Base-by-base conservation (phyloP, 202 grass and related monocot species). In the Elaeis oleifera region DNA sequence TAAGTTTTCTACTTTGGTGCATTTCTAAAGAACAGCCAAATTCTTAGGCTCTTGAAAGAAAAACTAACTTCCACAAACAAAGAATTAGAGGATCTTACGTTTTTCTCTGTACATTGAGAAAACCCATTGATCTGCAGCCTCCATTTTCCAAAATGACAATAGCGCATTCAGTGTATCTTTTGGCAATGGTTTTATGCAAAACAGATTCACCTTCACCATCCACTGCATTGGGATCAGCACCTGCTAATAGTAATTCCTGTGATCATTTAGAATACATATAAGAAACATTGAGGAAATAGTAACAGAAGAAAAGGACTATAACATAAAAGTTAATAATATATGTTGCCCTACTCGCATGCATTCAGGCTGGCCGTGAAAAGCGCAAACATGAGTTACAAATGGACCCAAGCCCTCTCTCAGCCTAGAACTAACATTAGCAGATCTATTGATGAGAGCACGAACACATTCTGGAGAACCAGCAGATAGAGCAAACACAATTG, bases 121-220 rank as follows among this genome's bases (percentile, higher is more conserved):
- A 74, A 75, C 80, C 64, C 94, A 99, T 99, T 63, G 94, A 92
- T 60, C 74, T 77, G 81, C 94, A 99, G 67, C 94, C 94, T 76
- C 94, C 94, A 82, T 99, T 84, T 79, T 92, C 94, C 72, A 99
- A 75, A 86, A 99, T 84, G 67, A 84, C 80, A 73, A 86, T 80
- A 80, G 94, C 84, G 84, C 94, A 99, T 56, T 99, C 94, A 32
- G 88, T 86, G 66, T 84, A 99, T 84, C 83, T 89, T 67, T 81
- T 92, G 58, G 80, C 50, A 60, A 99, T 79, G 56, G 87, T 88
- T 74, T 76, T 89, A 76, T 97, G 92, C 61, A 97, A 61, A 57
- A 97, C 83, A 71, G 88, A 85, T 84, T 92, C 92, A 77, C 82
- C 82, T 53, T 97, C 80, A 83, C 81, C 88, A 70, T 97, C 88